These are phyloP conservation scores for Geum urbanum DNA, from an alignment of 306 rosid species.

Conservation along the genomic window DNA sequence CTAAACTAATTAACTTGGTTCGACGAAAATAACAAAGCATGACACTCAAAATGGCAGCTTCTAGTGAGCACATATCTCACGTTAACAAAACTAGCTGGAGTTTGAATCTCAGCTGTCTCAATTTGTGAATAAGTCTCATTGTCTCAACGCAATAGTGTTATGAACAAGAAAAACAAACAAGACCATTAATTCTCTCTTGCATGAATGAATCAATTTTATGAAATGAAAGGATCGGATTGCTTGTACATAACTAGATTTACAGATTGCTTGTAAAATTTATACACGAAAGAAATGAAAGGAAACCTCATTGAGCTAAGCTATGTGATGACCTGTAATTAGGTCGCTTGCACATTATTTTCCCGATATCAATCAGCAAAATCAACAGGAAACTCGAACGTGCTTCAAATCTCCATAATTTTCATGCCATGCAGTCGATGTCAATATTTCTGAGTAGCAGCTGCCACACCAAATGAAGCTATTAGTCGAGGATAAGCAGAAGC, in stretches of 20 bases:
- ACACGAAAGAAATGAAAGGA: neutral
- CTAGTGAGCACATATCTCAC: neutral
- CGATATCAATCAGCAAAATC: neutral
- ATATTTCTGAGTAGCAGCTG: slow-evolving; percentile 19
- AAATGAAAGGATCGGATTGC: neutral
- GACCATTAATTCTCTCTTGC: neutral
- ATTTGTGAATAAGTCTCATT: neutral
- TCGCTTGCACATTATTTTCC: neutral
- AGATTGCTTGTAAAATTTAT: slow-evolving; percentile 1
- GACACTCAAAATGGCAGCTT: neutral
- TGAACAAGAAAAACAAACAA: too few relatives aligned
- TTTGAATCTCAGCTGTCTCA: neutral
- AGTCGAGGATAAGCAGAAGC: slow-evolving; percentile 32
- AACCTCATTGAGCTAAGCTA: neutral
- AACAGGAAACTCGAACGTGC: neutral
- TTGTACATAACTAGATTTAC: neutral
- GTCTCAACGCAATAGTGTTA: too few relatives aligned
- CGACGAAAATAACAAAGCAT: neutral
- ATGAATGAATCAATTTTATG: slow-evolving; percentile 3
- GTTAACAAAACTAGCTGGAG: neutral
- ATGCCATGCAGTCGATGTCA: neutral
- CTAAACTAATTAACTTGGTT: neutral
- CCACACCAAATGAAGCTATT: slow-evolving; percentile 30
- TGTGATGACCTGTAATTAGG: neutral
- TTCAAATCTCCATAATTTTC: neutral